These are phyloP conservation scores for Penicillium brasilianum DNA, from an alignment of 2,329 filamentous ascomycete genomes.

Conservation along the genomic window DNA sequence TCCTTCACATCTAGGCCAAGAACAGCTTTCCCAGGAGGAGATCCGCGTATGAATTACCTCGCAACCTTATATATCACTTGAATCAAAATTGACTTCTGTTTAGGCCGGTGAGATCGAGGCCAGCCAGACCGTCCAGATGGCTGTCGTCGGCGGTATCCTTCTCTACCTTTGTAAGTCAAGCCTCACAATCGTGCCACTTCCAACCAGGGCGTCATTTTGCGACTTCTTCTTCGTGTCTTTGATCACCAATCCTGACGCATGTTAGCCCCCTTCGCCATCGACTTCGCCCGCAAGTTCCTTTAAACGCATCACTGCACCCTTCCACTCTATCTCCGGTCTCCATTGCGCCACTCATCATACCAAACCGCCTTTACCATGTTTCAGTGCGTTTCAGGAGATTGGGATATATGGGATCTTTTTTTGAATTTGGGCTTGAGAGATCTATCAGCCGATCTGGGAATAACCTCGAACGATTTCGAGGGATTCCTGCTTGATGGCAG, in stretches of 20 bases:
- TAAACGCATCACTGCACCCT: constrained; percentile 35
- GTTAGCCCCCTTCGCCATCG: constrained; percentile 56
- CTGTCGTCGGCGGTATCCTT: constrained; percentile 58
- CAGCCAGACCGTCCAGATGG: constrained; percentile 58
- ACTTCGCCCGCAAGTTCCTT: constrained; percentile 55
- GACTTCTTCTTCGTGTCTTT: background rate
- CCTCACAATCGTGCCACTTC: background rate
- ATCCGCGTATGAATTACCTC: constrained; percentile 44
- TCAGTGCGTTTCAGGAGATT: constrained; percentile 1
- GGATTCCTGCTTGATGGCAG: too few species aligned
- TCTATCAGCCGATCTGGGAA: background rate
- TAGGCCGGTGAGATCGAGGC: constrained; percentile 60
- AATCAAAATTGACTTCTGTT: background rate
- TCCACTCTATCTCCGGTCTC: constrained; percentile 9
- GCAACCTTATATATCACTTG: background rate
- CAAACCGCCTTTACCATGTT: constrained; percentile 15
- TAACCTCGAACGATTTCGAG: background rate
- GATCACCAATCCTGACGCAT: background rate
- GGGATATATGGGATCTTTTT: background rate
- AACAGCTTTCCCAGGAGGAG: constrained; percentile 54
- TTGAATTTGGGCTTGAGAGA: constrained; percentile 1
- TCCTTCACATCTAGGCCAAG: constrained; percentile 38
- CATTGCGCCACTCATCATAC: constrained; percentile 13
- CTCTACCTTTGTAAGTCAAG: constrained; percentile 65
- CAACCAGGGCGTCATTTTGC: background rate